Evolutionary conservation across 495 filamentous ascomycete genomes (phyloP), one percentile per base, ranked within the genome.

Genomic region (Cercophora scortea): DNA sequence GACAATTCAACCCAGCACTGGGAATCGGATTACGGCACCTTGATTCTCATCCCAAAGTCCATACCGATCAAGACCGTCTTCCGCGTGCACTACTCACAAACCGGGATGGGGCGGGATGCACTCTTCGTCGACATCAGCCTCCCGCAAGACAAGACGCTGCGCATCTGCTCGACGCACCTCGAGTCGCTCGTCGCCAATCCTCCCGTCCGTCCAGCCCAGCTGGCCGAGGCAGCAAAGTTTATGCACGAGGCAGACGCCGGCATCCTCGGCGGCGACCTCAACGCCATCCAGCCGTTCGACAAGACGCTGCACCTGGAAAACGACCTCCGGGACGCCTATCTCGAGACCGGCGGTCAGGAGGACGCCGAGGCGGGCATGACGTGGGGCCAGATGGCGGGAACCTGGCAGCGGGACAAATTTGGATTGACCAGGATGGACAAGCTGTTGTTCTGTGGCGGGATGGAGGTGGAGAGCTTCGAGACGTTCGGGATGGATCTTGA

Each of bases 251-350:
- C 50, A 3, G 13, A 57, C 33, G 53, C 47, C 6, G 49, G 48
- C 13, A 17, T 54, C 19, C 71, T 54, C 54, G 68, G 70, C 0
- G 80, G 79, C 1, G 78, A 82, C 56, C 64, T 80, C 32, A 82
- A 83, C 44, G 79, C 80, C 12, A 79, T 81, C 45, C 64, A 81
- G 55, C 62, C 64, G 11, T 79, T 66, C 42, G 79, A 82, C 59
- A 53, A 56, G 39, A 68, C 67, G 7, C 60, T 79, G 11, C 75
- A 72, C 43, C 39, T 42, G 8, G 70, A 72, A 7, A 74, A 79
- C 55, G 63, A 59, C 1, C 67, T 82, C 1, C 60, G 62, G 44
- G 79, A 83, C 58, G 75, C 76, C 8, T 82, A 75, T 56, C 69
- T 82, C 0, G 72, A 75, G 49, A 62, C 65, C 3, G 78, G 77